A percentile compares a stretch with the other conserved stretches of the same genome.
Evolutionary conservation across 139 green algal genomes (phyloP).

Genomic region (Picochlorum sp.): DNA sequence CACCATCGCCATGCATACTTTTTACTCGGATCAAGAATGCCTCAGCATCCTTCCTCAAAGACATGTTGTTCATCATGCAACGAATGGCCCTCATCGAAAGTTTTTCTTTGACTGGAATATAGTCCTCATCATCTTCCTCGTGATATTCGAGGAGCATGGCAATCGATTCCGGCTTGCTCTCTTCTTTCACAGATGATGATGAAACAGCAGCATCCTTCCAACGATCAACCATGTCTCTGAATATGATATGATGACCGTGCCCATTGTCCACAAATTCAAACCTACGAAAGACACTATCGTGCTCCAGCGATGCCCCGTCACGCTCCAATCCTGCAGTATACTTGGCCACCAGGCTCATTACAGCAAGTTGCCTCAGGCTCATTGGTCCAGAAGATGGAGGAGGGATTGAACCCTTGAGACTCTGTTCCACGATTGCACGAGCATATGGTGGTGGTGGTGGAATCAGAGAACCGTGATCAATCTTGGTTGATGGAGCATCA

Average conservation of each 20-base stretch:
- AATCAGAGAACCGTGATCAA: too few species aligned
- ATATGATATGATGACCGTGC: background rate
- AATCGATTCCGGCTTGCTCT: background rate
- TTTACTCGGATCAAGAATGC: too few species aligned
- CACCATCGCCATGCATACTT: too few species aligned
- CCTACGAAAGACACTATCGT: background rate
- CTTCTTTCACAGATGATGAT: background rate
- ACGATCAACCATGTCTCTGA: background rate
- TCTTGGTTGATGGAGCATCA: too few species aligned
- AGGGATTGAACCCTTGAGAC: background rate
- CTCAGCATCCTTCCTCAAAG: too few species aligned
- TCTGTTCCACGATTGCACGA: background rate
- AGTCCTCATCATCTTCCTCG: too few species aligned
- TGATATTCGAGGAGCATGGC: too few species aligned
- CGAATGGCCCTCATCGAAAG: too few species aligned
- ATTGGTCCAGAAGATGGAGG: background rate
- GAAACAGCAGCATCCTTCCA: background rate
- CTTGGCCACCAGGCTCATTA: background rate
- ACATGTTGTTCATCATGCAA: too few species aligned
- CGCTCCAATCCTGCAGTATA: background rate
- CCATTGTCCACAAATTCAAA: background rate
- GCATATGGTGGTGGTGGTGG: too few species aligned
- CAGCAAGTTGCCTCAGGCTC: background rate
- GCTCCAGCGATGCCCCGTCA: background rate
- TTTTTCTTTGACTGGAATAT: too few species aligned